phyloP scores from a whole-genome alignment of 2,329 filamentous ascomycete species.

The Didymella glomerata region DNA sequence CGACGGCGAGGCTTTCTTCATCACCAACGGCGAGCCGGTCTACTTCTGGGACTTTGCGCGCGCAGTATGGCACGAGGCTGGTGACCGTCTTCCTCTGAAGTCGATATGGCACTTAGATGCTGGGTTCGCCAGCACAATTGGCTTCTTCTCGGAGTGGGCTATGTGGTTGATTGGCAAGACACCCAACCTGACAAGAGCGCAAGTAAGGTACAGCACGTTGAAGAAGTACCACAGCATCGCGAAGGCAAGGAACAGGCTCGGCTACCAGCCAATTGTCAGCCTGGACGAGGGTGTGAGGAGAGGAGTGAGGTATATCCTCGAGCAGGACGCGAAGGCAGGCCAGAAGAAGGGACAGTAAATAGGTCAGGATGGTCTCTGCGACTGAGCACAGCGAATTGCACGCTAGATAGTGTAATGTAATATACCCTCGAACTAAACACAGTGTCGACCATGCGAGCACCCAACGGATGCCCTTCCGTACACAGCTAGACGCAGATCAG shows the following conservation, averaged over 20 bases:
- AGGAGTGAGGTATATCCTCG: conserved; percentile 54
- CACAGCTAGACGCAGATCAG: conserved; percentile 17
- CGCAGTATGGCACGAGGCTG: conserved; percentile 56
- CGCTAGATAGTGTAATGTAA: conserved; percentile 26
- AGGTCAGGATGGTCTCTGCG: background rate
- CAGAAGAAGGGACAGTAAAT: conserved; percentile 49
- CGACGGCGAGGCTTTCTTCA: conserved; percentile 61
- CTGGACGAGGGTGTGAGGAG: conserved; percentile 69
- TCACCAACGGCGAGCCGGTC: conserved; percentile 60
- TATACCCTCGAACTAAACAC: conserved; percentile 13
- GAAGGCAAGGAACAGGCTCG: conserved; percentile 75
- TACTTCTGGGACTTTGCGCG: conserved; percentile 63
- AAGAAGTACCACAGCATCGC: conserved; percentile 79
- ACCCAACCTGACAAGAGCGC: conserved; percentile 57
- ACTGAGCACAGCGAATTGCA: conserved; percentile 1
- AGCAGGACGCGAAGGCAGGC: conserved; percentile 40
- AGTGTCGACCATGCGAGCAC: background rate
- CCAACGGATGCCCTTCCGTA: conserved; percentile 3
- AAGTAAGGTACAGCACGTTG: conserved; percentile 74
- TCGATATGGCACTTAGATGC: conserved; percentile 55
- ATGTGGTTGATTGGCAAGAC: conserved; percentile 57
- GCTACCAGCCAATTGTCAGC: conserved; percentile 72
- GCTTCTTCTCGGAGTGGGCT: conserved; percentile 55
- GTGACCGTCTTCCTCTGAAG: conserved; percentile 48
- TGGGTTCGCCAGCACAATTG: conserved; percentile 54